phyloP scores from a whole-genome alignment of 345 rosid species.

The Clarkia xantiana region DNA sequence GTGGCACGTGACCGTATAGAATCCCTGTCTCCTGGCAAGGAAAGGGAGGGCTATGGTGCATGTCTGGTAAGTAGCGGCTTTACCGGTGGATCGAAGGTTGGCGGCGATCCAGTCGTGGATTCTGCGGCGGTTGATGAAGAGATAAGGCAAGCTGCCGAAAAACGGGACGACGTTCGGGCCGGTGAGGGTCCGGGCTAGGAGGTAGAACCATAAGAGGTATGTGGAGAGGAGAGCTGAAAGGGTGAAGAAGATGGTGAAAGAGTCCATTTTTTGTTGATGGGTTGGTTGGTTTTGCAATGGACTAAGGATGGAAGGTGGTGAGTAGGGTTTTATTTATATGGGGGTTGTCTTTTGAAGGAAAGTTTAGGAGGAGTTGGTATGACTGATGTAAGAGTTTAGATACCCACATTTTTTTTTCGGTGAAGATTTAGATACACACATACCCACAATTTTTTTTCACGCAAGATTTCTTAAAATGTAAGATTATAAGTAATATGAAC shows the following conservation, averaged over 20 bases:
- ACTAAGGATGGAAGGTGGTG: no score
- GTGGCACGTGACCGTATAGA: slow-evolving; percentile 74
- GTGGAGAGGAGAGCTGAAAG: slow-evolving; percentile 24
- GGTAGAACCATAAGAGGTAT: slow-evolving; percentile 66
- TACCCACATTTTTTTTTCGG: no score
- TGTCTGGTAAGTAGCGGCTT: slow-evolving; percentile 63
- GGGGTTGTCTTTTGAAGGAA: no score
- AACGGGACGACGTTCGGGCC: slow-evolving; percentile 66
- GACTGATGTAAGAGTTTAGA: no score
- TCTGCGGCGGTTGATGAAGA: slow-evolving; percentile 37
- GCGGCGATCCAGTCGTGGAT: slow-evolving; percentile 73
- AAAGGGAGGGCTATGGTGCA: slow-evolving; percentile 60
- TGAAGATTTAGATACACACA: no score
- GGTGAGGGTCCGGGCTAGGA: slow-evolving; percentile 40
- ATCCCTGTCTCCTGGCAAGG: slow-evolving; percentile 57
- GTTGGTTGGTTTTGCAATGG: no score
- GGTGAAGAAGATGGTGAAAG: slow-evolving; percentile 1
- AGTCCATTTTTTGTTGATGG: not conserved
- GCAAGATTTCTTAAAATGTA: no score
- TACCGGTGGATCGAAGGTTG: slow-evolving; percentile 58
- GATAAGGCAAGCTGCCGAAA: slow-evolving; percentile 58
- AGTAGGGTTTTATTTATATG: no score
- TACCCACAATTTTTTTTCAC: no score
- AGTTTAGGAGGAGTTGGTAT: no score
- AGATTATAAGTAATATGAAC: no score